Conservation (phyloP, 139 green algal species). For the Coccomyxa sp. region DNA sequence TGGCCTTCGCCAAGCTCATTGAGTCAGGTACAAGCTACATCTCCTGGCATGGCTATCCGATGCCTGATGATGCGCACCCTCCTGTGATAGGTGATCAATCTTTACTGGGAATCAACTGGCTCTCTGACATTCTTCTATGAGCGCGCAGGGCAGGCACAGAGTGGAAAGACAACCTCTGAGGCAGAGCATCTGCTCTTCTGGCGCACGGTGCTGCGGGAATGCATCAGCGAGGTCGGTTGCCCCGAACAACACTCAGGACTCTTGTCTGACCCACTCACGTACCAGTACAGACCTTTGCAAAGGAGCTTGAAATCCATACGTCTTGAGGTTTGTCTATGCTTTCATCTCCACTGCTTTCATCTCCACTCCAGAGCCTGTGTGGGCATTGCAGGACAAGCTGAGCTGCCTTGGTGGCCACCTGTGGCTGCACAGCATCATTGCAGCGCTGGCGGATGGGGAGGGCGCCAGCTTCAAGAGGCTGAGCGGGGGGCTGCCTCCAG, state of each 20-base stretch:
- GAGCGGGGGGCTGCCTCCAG: conserved; percentile 10
- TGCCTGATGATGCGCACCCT: no score
- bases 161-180: no score
- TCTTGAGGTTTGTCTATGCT: not conserved
- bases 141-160: no score
- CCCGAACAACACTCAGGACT: not conserved
- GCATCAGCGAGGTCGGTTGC: conserved; percentile 42
- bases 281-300: not conserved
- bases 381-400: conserved; percentile 46
- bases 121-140: no score
- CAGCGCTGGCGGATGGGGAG: not conserved
- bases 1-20: conserved; percentile 47
- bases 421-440: conserved; percentile 40
- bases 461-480: not conserved
- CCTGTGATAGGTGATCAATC: no score
- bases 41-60: no score
- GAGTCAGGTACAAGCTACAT: no score
- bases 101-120: no score
- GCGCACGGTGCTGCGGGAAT: conserved; percentile 55
- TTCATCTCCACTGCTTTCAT: not conserved
- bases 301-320: not conserved
- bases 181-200: conserved; percentile 30
- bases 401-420: conserved; percentile 43
- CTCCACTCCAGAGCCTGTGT: not conserved
- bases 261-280: no score